Percentiles rank a stretch among this genome's conserved stretches.
phyloP scores from a whole-genome alignment of 1,284 basidiomycete species.

The Cystobasidium sp. region DNA sequence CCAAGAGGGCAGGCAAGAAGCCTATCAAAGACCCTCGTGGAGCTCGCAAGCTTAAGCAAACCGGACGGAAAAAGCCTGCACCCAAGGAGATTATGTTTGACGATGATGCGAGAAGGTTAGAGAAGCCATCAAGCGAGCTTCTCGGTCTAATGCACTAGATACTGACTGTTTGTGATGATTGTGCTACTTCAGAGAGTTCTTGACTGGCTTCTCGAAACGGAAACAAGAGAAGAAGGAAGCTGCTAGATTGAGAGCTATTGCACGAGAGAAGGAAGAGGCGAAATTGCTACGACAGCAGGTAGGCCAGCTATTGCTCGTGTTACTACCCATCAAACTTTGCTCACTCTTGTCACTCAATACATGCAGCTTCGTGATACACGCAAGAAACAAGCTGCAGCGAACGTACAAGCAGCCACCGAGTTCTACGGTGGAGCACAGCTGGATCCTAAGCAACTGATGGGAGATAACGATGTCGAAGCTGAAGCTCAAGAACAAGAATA shows the following conservation, averaged over 20 bases:
- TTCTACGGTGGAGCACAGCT: slow-evolving; percentile 50
- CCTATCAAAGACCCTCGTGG: slow-evolving; percentile 10
- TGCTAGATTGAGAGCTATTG: slow-evolving; percentile 45
- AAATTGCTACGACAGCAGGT: slow-evolving; percentile 46
- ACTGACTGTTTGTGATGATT: slow-evolving; percentile 41
- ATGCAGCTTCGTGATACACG: slow-evolving; percentile 50
- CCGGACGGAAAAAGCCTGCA: slow-evolving; percentile 14
- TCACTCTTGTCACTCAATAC: no score
- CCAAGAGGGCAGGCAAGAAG: slow-evolving; percentile 23
- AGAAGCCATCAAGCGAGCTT: slow-evolving; percentile 13
- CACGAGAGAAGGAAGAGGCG: slow-evolving; percentile 50
- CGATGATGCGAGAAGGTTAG: slow-evolving; percentile 71
- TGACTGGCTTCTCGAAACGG: slow-evolving; percentile 85
- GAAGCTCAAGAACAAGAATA: slow-evolving; percentile 41
- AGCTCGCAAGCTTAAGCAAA: neutral
- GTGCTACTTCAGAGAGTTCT: slow-evolving; percentile 66
- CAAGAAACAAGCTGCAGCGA: slow-evolving; percentile 49
- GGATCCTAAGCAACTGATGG: neutral
- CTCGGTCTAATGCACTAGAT: neutral
- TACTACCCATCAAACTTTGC: no score
- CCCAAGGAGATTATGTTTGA: slow-evolving; percentile 67
- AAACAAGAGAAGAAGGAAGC: slow-evolving; percentile 73
- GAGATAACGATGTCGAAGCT: slow-evolving; percentile 5
- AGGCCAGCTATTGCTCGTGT: slow-evolving; percentile 10
- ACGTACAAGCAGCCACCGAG: slow-evolving; percentile 48